phyloP scores from a whole-genome alignment of 1,284 basidiomycete genomes.

The Tylopilus sp. region DNA sequence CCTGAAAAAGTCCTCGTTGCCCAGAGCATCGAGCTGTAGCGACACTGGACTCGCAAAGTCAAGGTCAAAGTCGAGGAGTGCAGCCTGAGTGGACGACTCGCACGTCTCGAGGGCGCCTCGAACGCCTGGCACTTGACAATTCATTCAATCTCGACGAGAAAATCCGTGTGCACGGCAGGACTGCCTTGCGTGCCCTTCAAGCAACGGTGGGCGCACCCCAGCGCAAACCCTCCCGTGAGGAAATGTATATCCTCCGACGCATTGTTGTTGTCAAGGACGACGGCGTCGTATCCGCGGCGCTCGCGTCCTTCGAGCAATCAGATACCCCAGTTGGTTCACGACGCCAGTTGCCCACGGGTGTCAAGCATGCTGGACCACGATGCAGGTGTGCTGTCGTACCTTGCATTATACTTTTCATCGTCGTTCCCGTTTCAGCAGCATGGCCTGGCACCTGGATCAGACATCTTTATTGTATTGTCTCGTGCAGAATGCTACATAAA shows the following conservation, averaged over 20 bases:
- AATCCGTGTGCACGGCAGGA: slow-evolving; percentile 84
- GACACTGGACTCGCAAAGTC: slow-evolving; percentile 96
- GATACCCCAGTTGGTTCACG: slow-evolving; percentile 90
- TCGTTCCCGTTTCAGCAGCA: slow-evolving; percentile 84
- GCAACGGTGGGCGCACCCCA: slow-evolving; percentile 65
- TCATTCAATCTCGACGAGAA: slow-evolving; percentile 86
- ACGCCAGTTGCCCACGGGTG: slow-evolving; percentile 86
- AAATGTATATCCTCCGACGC: slow-evolving; percentile 86
- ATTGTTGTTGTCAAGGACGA: slow-evolving; percentile 79
- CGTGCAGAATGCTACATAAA: too few species aligned
- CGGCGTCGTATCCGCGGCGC: slow-evolving; percentile 71
- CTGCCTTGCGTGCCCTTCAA: slow-evolving; percentile 74
- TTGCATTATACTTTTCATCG: slow-evolving; percentile 85
- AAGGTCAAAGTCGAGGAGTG: slow-evolving; percentile 96
- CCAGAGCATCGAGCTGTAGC: slow-evolving; percentile 97
- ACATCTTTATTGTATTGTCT: slow-evolving; percentile 75
- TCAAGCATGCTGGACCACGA: slow-evolving; percentile 86
- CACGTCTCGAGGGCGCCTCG: slow-evolving; percentile 92
- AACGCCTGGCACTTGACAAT: slow-evolving; percentile 93
- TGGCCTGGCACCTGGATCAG: slow-evolving; percentile 81
- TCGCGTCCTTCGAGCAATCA: slow-evolving; percentile 79
- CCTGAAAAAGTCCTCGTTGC: slow-evolving; percentile 94
- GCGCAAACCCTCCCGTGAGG: slow-evolving; percentile 89
- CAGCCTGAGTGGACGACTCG: slow-evolving; percentile 89
- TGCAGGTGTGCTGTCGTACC: slow-evolving; percentile 89